Evolutionary conservation across 306 rosid genomes (phyloP), one percentile per base, ranked within the genome.

Genomic region (Mucuna pruriens): DNA sequence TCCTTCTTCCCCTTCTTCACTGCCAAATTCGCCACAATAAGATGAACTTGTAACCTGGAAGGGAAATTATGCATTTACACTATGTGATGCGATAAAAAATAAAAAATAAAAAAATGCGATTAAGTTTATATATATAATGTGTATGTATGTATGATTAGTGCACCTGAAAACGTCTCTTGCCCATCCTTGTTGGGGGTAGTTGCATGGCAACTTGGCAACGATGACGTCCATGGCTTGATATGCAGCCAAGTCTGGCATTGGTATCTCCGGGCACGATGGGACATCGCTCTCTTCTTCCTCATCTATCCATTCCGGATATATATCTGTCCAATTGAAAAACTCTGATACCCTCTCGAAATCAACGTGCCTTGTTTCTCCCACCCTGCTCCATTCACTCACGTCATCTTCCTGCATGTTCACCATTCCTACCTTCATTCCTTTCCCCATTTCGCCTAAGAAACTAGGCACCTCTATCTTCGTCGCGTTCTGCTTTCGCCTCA

Each of bases 231-330:
- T 82, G 36, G 17, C 83, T 13, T 57, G 78, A 45, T 90, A 84
- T 2, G 34, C 39, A 51, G 17, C 55, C 3, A 86, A 83, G 0
- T 95, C 90, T 2, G 99, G 97, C 93, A 95, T 92, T 7, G 98
- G 91, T 58, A 95, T 71, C 78, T 93, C 98, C 0, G 99, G 99
- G 33, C 99, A 95, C 0, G 90, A 45, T 9, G 97, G 90, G 1
- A 92, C 97, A 1, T 95, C 97, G 6, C 82, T 86, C 23, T 89
- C 99, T 86, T 95, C 99, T 67, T 95, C 99, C 58, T 95, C 98
- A 15, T 95, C 99, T 22, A 95, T 88, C 97, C 98, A 95, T 81
- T 95, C 99, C 0, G 99, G 99, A 70, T 89, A 95, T 64, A 95
- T 77, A 22, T 95, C 94, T 7, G 92, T 90, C 99, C 99, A 95